Evolutionary conservation across 805 yeast genomes (phyloP), one percentile per base, ranked within the genome.

Genomic region (Saccharomyces eubayanus): DNA sequence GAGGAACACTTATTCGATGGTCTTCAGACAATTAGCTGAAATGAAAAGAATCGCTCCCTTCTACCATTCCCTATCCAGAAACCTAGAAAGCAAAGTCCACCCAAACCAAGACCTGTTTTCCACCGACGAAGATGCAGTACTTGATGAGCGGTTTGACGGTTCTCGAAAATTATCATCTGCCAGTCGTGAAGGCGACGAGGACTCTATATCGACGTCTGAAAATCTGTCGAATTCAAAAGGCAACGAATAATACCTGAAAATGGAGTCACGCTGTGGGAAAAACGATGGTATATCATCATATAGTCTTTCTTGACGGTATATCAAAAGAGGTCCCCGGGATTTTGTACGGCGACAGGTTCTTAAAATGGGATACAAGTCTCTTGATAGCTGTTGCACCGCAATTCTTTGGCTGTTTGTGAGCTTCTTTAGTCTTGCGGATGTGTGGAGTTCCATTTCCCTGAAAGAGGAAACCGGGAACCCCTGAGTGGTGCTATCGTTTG

Each of bases 281-380:
- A 53, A 47, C 4, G 55, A 49, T 28, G 52, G 55, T 14, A 53
- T 49, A 30, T 41, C 29, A 20, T 41, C 41, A 27, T 47, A 53
- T 36, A 31, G 36, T 5, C n/a, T 28, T 11, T 46, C 31, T 21
- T 47, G 45, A 14, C 27, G 28, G 14, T 6, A 27, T n/a, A 40
- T 2, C 8, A 24, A 20, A 46, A 36, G 16, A 1, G 16, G 43
- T 16, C 43, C 24, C 12, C 43, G 24, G 11, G 43, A 8, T 36
- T 40, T n/a, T 3, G 6, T 21, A 12, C 55, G 51, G 12, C 58
- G 58, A 28, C 59, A 52, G 31, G 54, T 53, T 28, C 59, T 54
- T 24, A 61, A 46, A 12, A 61, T 49, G 3, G 66, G 63, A 12
- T 60, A 31, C 48, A 61, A 49, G 6, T 57, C 59, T 28, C 52